Percentiles rank a stretch among this genome's conserved stretches.
Evolutionary conservation across 2,329 filamentous ascomycete species (phyloP).

Genomic region (Dryadomyces quercivorus): DNA sequence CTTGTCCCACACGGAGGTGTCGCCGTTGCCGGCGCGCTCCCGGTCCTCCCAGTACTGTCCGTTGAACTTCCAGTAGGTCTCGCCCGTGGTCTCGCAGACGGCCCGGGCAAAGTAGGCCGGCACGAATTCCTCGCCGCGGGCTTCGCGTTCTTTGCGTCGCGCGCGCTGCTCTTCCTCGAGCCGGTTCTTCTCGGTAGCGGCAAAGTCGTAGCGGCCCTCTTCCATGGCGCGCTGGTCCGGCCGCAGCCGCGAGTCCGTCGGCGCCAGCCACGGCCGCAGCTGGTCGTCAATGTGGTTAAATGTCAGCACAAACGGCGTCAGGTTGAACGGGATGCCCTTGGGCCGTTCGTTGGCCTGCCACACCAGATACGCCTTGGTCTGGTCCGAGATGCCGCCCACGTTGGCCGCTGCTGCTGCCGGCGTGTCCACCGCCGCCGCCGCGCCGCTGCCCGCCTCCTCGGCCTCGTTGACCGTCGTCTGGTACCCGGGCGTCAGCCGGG

Average conservation of each 20-base stretch:
- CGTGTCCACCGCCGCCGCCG: background rate
- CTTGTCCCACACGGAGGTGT: slow-evolving; percentile 49
- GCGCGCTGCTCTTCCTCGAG: slow-evolving; percentile 85
- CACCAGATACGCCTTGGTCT: slow-evolving; percentile 71
- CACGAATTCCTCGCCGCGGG: slow-evolving; percentile 64
- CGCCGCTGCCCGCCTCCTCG: slow-evolving; percentile 25
- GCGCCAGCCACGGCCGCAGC: slow-evolving; percentile 66
- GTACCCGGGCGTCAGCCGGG: slow-evolving; percentile 80
- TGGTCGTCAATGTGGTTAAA: slow-evolving; percentile 85
- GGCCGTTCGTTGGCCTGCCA: slow-evolving; percentile 84
- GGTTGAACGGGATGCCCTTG: slow-evolving; percentile 82
- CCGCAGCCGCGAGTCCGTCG: slow-evolving; percentile 84
- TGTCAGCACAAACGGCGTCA: slow-evolving; percentile 90
- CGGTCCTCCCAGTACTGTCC: slow-evolving; percentile 78
- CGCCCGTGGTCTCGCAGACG: slow-evolving; percentile 67
- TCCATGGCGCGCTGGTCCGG: slow-evolving; percentile 98
- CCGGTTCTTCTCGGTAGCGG: slow-evolving; percentile 85
- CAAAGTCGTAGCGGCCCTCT: slow-evolving; percentile 90
- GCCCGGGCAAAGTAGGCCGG: slow-evolving; percentile 77
- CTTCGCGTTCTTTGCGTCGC: slow-evolving; percentile 60
- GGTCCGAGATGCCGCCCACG: slow-evolving; percentile 44
- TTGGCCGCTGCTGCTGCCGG: slow-evolving; percentile 15
- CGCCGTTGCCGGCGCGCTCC: slow-evolving; percentile 50
- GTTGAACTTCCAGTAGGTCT: slow-evolving; percentile 82
- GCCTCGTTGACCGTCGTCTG: slow-evolving; percentile 59